Percentiles rank a stretch among this genome's conserved stretches.
phyloP scores from a whole-genome alignment of 768 basidiomycete genomes.

The Podaxis rugospora region DNA sequence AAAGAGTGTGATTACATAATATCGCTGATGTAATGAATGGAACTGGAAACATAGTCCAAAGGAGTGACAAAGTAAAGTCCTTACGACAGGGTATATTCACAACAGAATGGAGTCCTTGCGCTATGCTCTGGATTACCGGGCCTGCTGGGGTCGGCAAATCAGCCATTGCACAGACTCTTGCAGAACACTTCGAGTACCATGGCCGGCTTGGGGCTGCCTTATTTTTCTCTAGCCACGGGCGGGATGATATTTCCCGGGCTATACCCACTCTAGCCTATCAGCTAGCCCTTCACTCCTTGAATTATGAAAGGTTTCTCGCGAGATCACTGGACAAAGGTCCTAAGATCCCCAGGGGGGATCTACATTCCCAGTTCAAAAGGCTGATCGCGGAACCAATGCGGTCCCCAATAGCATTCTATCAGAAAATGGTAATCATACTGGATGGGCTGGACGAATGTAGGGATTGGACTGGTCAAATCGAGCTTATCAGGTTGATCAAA shows the following conservation, averaged over 20 bases:
- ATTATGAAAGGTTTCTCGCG: background rate
- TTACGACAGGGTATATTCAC: too few species aligned
- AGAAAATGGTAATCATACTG: background rate
- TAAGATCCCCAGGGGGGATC: background rate
- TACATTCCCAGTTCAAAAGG: background rate
- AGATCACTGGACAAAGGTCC: background rate
- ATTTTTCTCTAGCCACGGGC: slow-evolving; percentile 1
- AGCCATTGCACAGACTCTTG: slow-evolving; percentile 7
- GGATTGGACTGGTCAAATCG: background rate
- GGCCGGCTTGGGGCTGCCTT: background rate
- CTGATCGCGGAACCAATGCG: background rate
- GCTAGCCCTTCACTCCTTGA: background rate
- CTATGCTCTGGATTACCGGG: slow-evolving; percentile 2
- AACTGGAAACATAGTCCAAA: too few species aligned
- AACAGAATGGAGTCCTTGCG: background rate
- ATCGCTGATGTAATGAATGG: too few species aligned
- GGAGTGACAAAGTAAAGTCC: too few species aligned
- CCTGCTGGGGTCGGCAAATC: slow-evolving; percentile 10
- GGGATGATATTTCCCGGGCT: background rate
- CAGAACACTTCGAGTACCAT: background rate
- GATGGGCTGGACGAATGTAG: background rate
- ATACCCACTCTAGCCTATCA: background rate
- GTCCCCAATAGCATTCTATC: background rate
- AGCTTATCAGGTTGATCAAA: background rate
- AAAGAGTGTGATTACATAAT: too few species aligned